Conservation (phyloP, 2,329 filamentous ascomycete species). For the Akanthomyces lecanii region DNA sequence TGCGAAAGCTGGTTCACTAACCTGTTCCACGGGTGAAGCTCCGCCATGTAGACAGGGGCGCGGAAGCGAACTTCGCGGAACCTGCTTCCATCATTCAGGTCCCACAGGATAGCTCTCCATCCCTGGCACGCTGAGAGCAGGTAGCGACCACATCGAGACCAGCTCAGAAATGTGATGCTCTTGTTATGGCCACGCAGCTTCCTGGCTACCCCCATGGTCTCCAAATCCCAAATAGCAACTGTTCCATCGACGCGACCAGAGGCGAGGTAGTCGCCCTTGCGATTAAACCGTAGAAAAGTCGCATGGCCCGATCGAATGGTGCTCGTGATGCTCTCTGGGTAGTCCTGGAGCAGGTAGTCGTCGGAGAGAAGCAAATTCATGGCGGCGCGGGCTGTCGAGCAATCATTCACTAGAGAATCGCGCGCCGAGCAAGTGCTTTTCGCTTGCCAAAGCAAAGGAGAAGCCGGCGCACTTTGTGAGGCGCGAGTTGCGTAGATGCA, state of each 20-base stretch:
- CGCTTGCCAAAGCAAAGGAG: neutral
- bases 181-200: conserved; percentile 91
- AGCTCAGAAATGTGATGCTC: conserved; percentile 91
- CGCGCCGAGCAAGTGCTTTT: neutral
- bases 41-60: conserved; percentile 91
- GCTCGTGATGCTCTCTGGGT: conserved; percentile 83
- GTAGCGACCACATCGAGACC: conserved; percentile 89
- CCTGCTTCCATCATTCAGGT: conserved; percentile 66
- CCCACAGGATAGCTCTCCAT: conserved; percentile 96
- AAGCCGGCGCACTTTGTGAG: neutral
- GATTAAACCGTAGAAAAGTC: conserved; percentile 78
- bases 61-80: conserved; percentile 86
- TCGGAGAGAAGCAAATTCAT: conserved; percentile 61
- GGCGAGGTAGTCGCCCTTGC: conserved; percentile 88
- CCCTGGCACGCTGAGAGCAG: conserved; percentile 90
- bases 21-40: conserved; percentile 89
- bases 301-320: conserved; percentile 72
- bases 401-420: neutral
- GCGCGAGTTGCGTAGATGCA: neutral
- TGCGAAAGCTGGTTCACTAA: conserved; percentile 34
- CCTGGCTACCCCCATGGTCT: conserved; percentile 93
- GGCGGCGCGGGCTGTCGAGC: neutral
- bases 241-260: conserved; percentile 92
- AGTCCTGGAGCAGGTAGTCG: conserved; percentile 69
- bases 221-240: conserved; percentile 92